Percentiles rank a stretch among this genome's conserved stretches.
These are phyloP conservation scores for Fusarium dimerum DNA, from an alignment of 2,329 filamentous ascomycete genomes.

Conservation along the genomic window DNA sequence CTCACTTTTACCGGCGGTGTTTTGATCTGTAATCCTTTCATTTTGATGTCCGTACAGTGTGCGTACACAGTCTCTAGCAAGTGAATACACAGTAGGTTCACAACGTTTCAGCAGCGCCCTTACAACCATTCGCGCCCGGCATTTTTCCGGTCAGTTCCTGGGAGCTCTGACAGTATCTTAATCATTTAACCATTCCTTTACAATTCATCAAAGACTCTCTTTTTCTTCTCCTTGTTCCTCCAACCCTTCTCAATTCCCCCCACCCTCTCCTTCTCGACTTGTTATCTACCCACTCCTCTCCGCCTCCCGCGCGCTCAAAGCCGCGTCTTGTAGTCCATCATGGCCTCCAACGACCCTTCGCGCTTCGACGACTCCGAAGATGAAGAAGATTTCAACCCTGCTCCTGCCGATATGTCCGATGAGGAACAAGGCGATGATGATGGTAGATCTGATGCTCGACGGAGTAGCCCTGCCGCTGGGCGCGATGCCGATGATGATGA, in stretches of 20 bases:
- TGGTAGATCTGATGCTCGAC: constrained; percentile 41
- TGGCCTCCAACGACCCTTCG: constrained; percentile 50
- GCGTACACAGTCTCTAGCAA: no score
- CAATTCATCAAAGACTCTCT: constrained; percentile 1
- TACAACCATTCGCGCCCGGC: constrained; percentile 13
- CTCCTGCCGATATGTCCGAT: constrained; percentile 71
- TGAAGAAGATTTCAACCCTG: constrained; percentile 88
- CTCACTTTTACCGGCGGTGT: no score
- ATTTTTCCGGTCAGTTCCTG: constrained; percentile 16
- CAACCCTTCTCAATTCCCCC: neutral
- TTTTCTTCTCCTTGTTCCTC: constrained; percentile 3
- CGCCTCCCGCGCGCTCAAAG: constrained; percentile 17
- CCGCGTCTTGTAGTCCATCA: constrained; percentile 27
- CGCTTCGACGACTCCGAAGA: constrained; percentile 68
- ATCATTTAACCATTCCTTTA: no score
- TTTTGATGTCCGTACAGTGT: no score
- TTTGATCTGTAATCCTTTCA: no score
- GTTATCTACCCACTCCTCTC: neutral
- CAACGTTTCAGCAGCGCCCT: no score
- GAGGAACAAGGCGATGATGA: constrained; percentile 46
- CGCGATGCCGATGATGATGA: constrained; percentile 38
- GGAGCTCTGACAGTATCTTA: constrained; percentile 12
- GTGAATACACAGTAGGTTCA: no score
- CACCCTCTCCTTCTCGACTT: constrained; percentile 6
- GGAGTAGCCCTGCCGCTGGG: constrained; percentile 34